phyloP scores from a whole-genome alignment of 208 protist species.

The Leishmania tropica region DNA sequence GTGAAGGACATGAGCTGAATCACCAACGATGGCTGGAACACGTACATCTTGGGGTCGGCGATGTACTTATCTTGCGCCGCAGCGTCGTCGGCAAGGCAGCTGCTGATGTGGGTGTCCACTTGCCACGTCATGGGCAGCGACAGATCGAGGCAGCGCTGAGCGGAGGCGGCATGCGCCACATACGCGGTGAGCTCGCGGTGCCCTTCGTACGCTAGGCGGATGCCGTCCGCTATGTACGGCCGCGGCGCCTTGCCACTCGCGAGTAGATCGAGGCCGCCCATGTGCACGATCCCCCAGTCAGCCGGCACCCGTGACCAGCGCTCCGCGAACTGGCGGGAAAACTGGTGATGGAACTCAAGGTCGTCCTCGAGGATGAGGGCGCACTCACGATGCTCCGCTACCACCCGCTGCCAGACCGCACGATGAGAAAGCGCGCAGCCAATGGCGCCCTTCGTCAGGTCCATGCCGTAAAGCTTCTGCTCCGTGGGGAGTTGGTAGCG shows the following conservation, averaged over 20 bases:
- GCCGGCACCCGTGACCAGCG: constrained; percentile 69
- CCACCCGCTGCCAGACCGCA: constrained; percentile 77
- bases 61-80: constrained; percentile 82
- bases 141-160: constrained; percentile 78
- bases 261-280: constrained; percentile 89
- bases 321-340: constrained; percentile 52
- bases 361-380: constrained; percentile 91
- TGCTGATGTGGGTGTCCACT: constrained; percentile 91
- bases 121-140: constrained; percentile 91
- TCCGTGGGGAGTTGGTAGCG: constrained; percentile 73
- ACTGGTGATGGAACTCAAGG: constrained; percentile 84
- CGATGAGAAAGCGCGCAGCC: constrained; percentile 88
- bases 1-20: constrained; percentile 90
- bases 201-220: constrained; percentile 82
- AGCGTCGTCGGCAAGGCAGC: constrained; percentile 54
- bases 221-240: constrained; percentile 79
- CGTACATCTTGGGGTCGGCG: constrained; percentile 86
- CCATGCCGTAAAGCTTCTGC: constrained; percentile 93
- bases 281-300: constrained; percentile 90
- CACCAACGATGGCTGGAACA: constrained; percentile 85
- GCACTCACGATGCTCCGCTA: constrained; percentile 31
- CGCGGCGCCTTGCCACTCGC: constrained; percentile 76
- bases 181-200: constrained; percentile 93
- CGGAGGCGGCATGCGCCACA: constrained; percentile 70
- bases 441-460: constrained; percentile 87